A percentile compares a stretch with the other conserved stretches of the same genome.
phyloP scores from a whole-genome alignment of 2,329 filamentous ascomycete species.

The Zymoseptoria tritici region DNA sequence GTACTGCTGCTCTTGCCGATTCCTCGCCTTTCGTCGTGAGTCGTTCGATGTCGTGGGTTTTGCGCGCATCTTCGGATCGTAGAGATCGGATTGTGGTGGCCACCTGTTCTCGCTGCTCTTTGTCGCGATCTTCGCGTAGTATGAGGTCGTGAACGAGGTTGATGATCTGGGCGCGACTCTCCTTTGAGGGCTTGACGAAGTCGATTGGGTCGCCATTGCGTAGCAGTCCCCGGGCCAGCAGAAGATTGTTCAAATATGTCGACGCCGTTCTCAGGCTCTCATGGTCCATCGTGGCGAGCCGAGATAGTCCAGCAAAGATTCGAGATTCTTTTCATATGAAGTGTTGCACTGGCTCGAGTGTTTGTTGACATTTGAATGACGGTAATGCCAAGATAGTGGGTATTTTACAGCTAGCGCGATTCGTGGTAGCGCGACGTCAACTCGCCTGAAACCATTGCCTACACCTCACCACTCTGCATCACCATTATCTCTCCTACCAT shows the following conservation, averaged over 20 bases:
- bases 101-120: constrained; percentile 77
- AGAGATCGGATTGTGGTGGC: constrained; percentile 69
- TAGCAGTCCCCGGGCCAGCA: constrained; percentile 56
- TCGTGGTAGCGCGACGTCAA: not conserved
- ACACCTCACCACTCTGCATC: too few relatives aligned
- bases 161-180: constrained; percentile 79
- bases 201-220: constrained; percentile 66
- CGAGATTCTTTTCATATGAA: not conserved
- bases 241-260: constrained; percentile 57
- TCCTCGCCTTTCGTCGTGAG: constrained; percentile 32
- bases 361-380: not conserved
- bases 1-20: constrained; percentile 63
- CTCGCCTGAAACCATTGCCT: too few relatives aligned
- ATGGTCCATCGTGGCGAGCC: constrained; percentile 33
- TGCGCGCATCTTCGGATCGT: constrained; percentile 66
- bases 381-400: not conserved
- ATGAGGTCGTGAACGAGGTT: constrained; percentile 91
- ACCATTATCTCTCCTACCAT: too few relatives aligned
- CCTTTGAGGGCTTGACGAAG: constrained; percentile 62
- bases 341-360: not conserved
- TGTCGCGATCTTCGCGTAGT: constrained; percentile 83
- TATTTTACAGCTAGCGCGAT: not conserved
- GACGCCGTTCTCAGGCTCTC: constrained; percentile 54
- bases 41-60: constrained; percentile 36
- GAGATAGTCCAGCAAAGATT: not conserved